Conservation (phyloP, 2,329 filamentous ascomycete genomes). For the Pseudophaeomoniella oleicola region DNA sequence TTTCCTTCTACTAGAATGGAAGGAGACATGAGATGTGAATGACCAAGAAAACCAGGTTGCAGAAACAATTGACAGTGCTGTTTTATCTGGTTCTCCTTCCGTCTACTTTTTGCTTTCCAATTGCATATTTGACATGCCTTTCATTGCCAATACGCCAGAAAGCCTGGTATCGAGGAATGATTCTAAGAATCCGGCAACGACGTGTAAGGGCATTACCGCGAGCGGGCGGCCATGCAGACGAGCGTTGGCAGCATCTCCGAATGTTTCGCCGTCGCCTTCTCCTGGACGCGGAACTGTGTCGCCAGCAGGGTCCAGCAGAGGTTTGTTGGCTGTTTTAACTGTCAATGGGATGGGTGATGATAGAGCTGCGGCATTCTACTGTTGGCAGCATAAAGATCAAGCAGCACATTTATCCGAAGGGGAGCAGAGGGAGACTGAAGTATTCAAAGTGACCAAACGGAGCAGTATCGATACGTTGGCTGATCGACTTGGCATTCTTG, state of each 20-base stretch:
- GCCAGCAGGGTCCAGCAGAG: slow-evolving; percentile 7
- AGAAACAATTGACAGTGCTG: too few species aligned
- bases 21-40: too few species aligned
- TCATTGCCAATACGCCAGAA: slow-evolving; percentile 64
- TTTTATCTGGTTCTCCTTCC: too few species aligned
- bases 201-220: slow-evolving; percentile 76
- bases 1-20: too few species aligned
- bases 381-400: slow-evolving; percentile 93
- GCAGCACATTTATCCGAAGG: slow-evolving; percentile 35
- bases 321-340: slow-evolving; percentile 13
- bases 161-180: slow-evolving; percentile 63
- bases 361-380: slow-evolving; percentile 45
- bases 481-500: slow-evolving; percentile 61
- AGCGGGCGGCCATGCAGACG: slow-evolving; percentile 74
- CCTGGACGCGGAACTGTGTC: slow-evolving; percentile 12
- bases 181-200: slow-evolving; percentile 68
- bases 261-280: slow-evolving; percentile 15
- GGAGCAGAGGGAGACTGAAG: slow-evolving; percentile 32
- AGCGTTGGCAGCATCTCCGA: slow-evolving; percentile 39
- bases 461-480: slow-evolving; percentile 80
- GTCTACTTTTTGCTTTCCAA: neutral
- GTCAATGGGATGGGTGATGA: slow-evolving; percentile 11
- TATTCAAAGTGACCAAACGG: slow-evolving; percentile 46
- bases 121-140: slow-evolving; percentile 37
- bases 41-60: too few species aligned